Evolutionary conservation across 345 rosid genomes (phyloP).

Genomic region (Kernera saxatilis): DNA sequence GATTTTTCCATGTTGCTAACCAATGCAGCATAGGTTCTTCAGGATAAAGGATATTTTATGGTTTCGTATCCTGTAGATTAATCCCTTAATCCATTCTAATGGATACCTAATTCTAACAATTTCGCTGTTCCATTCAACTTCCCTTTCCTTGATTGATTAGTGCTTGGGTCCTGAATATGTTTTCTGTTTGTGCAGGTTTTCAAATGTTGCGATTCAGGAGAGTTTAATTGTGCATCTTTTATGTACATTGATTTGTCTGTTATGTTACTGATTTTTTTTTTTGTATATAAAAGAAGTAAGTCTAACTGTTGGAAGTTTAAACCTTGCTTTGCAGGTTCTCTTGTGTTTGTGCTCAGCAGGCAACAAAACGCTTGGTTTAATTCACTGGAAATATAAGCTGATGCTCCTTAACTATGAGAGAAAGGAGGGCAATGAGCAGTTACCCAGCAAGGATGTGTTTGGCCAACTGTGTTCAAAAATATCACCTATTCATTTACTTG

Average conservation of each 20-base stretch:
- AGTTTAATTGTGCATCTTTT: slow-evolving; percentile 28
- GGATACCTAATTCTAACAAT: not conserved
- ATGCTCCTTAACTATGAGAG: slow-evolving; percentile 2
- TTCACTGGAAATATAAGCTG: not conserved
- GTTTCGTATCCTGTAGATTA: slow-evolving; percentile 11
- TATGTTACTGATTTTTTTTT: not conserved
- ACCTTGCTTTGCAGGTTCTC: slow-evolving; percentile 19
- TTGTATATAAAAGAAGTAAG: not conserved
- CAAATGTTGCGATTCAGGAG: slow-evolving; percentile 51
- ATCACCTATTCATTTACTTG: not conserved
- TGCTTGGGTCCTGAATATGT: slow-evolving; percentile 34
- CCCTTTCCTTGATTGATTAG: slow-evolving; percentile 24
- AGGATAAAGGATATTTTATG: slow-evolving; percentile 8
- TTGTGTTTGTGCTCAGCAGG: slow-evolving; percentile 7
- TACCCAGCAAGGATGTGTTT: not conserved
- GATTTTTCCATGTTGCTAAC: slow-evolving; percentile 9
- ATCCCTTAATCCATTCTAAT: not conserved
- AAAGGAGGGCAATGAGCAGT: not conserved
- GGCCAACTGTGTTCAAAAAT: not conserved
- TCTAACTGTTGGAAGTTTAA: slow-evolving; percentile 23
- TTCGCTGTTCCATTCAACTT: not conserved
- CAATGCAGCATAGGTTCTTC: slow-evolving; percentile 14
- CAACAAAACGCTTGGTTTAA: not conserved
- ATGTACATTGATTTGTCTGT: slow-evolving; percentile 22
- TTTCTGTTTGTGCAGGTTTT: slow-evolving; percentile 68